Evolutionary conservation across 140 eudicot species (phyloP), one percentile per base, ranked within the genome.

Genomic region (Bidens hawaiensis): DNA sequence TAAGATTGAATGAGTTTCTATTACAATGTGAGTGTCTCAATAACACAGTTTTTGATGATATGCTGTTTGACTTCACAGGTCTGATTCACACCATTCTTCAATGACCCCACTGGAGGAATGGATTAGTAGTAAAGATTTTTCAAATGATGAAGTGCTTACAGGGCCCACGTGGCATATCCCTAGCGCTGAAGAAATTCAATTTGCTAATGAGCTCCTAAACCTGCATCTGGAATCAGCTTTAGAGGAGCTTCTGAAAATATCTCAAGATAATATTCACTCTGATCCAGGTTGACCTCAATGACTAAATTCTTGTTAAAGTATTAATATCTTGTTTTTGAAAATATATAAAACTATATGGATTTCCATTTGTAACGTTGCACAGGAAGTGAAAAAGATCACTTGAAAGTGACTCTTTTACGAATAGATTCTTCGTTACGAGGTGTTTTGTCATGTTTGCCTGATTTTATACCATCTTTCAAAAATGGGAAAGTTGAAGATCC

Each of bases 81-180:
- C 95, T 73, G 81, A 72, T 75, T 65, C 61, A 19, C 79, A 18
- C 58, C 94, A 88, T 69, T 50, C 94, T 18, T 76, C 74, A 57
- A 73, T 80, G 54, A 61, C 76, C 34, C 52, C 81, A n/a, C 65
- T 94, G 62, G 99, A 94, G 80, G 86, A 81, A 75, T 94, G 99
- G 97, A 73, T 83, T 70, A 83, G 94, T 65, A 69, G 78, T 21
- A 94, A 94, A 81, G 95, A 85, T 77, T 81, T 72, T 75, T 61
- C 71, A 65, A 67, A 19, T 11, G 88, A 77, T 16, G 71, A 81
- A 76, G 74, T 78, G 9, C 65, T 59, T 52, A 47, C 52, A 50
- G 80, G 77, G n/a, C 99, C 97, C 38, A 88, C 62, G 52, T 94
- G 97, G 99, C 99, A 94, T 74, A 79, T 94, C 49, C 90, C 99